A percentile compares a stretch with the other conserved stretches of the same genome.
phyloP scores from a whole-genome alignment of 768 basidiomycete genomes.

The Boletus patriciae region DNA sequence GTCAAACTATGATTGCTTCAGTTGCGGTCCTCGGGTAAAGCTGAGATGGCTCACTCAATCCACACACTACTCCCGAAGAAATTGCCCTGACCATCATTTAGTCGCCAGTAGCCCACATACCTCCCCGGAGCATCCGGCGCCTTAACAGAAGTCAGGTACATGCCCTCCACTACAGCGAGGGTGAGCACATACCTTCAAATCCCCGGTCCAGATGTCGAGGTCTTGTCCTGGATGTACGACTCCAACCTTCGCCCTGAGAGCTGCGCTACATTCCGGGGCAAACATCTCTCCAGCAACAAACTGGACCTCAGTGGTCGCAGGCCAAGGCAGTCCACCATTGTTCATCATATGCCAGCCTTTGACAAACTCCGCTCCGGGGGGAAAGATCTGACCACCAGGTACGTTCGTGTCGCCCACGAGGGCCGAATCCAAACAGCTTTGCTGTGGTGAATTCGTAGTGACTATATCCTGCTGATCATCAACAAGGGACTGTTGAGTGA shows the following conservation, averaged over 20 bases:
- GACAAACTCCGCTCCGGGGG: constrained; percentile 82
- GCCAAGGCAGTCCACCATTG: constrained; percentile 63
- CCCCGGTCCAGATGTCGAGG: constrained; percentile 67
- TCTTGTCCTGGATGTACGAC: constrained; percentile 54
- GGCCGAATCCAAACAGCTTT: constrained; percentile 44
- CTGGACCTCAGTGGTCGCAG: constrained; percentile 60
- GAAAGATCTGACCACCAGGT: constrained; percentile 71
- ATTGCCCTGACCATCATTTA: constrained; percentile 56
- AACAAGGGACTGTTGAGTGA: background rate
- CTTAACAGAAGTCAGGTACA: constrained; percentile 30
- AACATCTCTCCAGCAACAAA: constrained; percentile 74
- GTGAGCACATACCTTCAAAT: constrained; percentile 60
- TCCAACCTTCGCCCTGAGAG: constrained; percentile 50
- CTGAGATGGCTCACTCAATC: constrained; percentile 63
- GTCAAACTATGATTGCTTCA: constrained; percentile 49
- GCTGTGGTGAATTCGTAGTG: background rate
- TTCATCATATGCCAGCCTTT: constrained; percentile 82
- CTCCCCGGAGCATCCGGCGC: constrained; percentile 73
- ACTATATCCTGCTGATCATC: background rate
- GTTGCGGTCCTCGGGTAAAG: background rate
- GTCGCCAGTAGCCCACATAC: constrained; percentile 76
- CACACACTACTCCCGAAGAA: constrained; percentile 71
- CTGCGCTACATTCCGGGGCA: constrained; percentile 34
- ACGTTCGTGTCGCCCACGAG: constrained; percentile 71
- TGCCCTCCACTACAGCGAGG: background rate